Evolutionary conservation across 2,329 filamentous ascomycete species (phyloP).

Genomic region (Aspergillus candidus): DNA sequence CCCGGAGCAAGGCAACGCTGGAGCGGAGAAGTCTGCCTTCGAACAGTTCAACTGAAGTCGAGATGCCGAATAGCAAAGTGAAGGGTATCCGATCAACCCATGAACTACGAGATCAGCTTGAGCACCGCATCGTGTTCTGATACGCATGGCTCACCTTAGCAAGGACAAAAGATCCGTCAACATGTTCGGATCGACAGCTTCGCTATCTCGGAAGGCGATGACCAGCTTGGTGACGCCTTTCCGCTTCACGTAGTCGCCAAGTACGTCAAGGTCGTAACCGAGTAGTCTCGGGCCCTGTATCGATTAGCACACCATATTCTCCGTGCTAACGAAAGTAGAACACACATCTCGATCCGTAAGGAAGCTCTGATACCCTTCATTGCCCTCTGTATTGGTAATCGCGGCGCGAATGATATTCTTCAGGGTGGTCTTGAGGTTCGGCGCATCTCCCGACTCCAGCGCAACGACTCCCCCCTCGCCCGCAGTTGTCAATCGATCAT

Average conservation of each 20-base stretch:
- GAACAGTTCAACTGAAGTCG: constrained; percentile 58
- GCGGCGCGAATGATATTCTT: constrained; percentile 42
- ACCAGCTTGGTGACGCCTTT: constrained; percentile 35
- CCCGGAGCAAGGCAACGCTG: constrained; percentile 48
- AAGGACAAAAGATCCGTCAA: constrained; percentile 41
- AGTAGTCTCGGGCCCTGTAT: constrained; percentile 36
- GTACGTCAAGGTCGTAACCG: constrained; percentile 42
- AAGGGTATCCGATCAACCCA: constrained; percentile 59
- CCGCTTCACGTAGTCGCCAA: constrained; percentile 37
- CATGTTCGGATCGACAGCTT: constrained; percentile 42
- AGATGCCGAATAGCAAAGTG: constrained; percentile 54
- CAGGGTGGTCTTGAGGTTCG: constrained; percentile 42
- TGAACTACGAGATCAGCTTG: constrained; percentile 37
- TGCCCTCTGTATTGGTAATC: constrained; percentile 33
- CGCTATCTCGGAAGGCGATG: constrained; percentile 42
- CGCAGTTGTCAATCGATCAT: constrained; percentile 25
- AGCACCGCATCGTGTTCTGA: background rate
- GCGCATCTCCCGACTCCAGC: constrained; percentile 40
- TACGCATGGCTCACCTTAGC: constrained; percentile 37
- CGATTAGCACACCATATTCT: background rate
- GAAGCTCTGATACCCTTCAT: constrained; percentile 35
- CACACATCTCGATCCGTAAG: constrained; percentile 35
- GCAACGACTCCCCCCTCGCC: constrained; percentile 33
- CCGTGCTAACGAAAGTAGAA: background rate
- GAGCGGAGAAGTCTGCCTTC: constrained; percentile 52